Conservation (phyloP, 2,329 filamentous ascomycete species). For the Paraconiothyrium sp. region DNA sequence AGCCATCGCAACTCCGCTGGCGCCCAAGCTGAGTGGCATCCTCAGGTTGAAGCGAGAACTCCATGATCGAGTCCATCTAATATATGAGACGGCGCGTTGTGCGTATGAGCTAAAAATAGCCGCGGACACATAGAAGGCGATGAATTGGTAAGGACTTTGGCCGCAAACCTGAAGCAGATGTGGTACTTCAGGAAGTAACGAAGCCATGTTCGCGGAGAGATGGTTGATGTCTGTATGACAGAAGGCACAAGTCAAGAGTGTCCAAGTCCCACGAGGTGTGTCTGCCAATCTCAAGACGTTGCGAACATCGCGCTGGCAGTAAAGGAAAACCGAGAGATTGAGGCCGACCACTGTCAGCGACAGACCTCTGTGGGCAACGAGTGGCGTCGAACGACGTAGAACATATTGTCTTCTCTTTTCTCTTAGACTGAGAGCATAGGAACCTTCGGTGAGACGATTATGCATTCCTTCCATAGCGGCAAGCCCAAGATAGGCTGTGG, state of each 20-base stretch:
- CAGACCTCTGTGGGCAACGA: neutral
- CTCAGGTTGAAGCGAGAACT: neutral
- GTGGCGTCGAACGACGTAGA: neutral
- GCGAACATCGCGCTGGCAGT: neutral
- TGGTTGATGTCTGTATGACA: neutral
- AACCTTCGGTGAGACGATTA: constrained; percentile 4
- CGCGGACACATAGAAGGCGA: constrained; percentile 8
- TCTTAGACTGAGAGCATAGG: neutral
- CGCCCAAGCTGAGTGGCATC: neutral
- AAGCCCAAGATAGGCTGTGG: constrained; percentile 6
- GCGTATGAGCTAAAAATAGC: constrained; percentile 13
- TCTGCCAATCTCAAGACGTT: constrained; percentile 2
- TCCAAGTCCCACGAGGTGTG: neutral
- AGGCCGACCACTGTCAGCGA: constrained; percentile 9
- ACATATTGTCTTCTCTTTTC: neutral
- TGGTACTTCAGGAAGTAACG: constrained; percentile 4
- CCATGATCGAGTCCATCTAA: constrained; percentile 8
- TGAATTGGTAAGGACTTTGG: constrained; percentile 12
- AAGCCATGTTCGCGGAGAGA: constrained; percentile 4
- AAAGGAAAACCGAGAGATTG: neutral
- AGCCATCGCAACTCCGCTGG: constrained; percentile 14
- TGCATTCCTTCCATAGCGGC: constrained; percentile 11
- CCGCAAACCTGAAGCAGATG: constrained; percentile 6
- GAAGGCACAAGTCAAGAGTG: constrained; percentile 7
- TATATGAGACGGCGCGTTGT: constrained; percentile 5